These are phyloP conservation scores for Kazachstania psychrophila DNA, from an alignment of 805 yeast genomes.

Conservation along the genomic window DNA sequence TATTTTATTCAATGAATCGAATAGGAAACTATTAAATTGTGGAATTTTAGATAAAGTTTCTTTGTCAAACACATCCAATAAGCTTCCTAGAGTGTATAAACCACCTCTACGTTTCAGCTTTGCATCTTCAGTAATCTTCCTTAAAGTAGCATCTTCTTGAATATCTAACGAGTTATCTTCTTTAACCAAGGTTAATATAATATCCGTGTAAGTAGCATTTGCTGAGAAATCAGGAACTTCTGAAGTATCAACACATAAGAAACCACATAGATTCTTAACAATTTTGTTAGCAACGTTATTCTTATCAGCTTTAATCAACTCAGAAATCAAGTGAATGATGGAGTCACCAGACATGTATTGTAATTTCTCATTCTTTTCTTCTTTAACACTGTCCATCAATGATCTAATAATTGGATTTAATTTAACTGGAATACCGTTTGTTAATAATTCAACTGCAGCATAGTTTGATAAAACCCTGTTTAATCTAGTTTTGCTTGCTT, in stretches of 20 bases:
- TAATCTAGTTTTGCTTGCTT: constrained; percentile 41
- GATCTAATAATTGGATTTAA: constrained; percentile 82
- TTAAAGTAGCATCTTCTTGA: constrained; percentile 50
- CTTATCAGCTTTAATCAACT: constrained; percentile 49
- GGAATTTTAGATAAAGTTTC: constrained; percentile 54
- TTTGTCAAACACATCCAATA: constrained; percentile 46
- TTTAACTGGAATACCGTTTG: constrained; percentile 67
- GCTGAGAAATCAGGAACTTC: constrained; percentile 89
- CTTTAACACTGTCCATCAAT: constrained; percentile 84
- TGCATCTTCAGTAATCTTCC: constrained; percentile 61
- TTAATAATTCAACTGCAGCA: constrained; percentile 65
- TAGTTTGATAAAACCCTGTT: constrained; percentile 60
- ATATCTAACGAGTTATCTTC: constrained; percentile 64
- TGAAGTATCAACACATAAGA: constrained; percentile 87
- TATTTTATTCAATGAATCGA: constrained; percentile 49
- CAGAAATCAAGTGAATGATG: constrained; percentile 53
- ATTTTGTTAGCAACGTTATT: constrained; percentile 78
- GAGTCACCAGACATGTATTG: constrained; percentile 67
- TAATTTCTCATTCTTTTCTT: constrained; percentile 54
- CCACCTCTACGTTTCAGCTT: constrained; percentile 82
- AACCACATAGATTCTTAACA: constrained; percentile 82
- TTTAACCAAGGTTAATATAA: constrained; percentile 64
- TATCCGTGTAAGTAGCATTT: constrained; percentile 43
- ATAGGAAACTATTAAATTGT: constrained; percentile 53
- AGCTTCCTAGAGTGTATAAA: constrained; percentile 50